Conservation (phyloP, 1,284 basidiomycete species). For the Moniliella sp. region DNA sequence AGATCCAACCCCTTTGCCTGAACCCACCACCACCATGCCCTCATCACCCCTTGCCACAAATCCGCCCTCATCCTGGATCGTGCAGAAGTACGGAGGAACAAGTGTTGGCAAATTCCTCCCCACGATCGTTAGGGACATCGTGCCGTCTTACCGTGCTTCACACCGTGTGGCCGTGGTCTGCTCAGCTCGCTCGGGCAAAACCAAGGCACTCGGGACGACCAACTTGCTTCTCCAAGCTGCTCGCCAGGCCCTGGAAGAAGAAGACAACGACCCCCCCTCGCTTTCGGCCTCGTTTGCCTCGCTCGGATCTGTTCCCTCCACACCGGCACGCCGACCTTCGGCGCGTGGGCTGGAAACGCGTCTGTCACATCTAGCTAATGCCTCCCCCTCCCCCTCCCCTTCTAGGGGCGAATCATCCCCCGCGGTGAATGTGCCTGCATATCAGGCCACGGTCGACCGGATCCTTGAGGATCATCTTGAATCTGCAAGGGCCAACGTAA, state of each 20-base stretch:
- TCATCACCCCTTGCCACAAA: too few relatives aligned
- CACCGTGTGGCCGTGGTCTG: slow-evolving; percentile 81
- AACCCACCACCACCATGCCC: too few relatives aligned
- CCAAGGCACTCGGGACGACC: slow-evolving; percentile 83
- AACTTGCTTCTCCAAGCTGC: slow-evolving; percentile 75
- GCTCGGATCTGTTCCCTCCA: neutral
- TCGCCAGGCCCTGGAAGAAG: slow-evolving; percentile 40
- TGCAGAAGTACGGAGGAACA: slow-evolving; percentile 91
- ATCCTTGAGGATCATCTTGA: slow-evolving; percentile 62
- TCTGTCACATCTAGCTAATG: too few relatives aligned
- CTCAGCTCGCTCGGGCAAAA: slow-evolving; percentile 79
- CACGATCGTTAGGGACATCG: slow-evolving; percentile 58
- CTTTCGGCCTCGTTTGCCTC: too few relatives aligned
- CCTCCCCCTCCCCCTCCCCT: too few relatives aligned
- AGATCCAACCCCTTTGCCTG: too few relatives aligned
- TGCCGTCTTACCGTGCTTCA: slow-evolving; percentile 62
- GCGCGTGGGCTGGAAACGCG: too few relatives aligned
- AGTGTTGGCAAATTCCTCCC: slow-evolving; percentile 80
- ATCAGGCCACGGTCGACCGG: slow-evolving; percentile 63
- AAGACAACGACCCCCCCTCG: too few relatives aligned
- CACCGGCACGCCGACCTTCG: too few relatives aligned
- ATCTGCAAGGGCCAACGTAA: slow-evolving; percentile 45
- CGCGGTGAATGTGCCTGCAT: too few relatives aligned
- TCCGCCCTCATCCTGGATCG: too few relatives aligned
- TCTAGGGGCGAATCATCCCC: too few relatives aligned